Conservation (phyloP, 805 yeast species). For the Wickerhamomyces tratensis region DNA sequence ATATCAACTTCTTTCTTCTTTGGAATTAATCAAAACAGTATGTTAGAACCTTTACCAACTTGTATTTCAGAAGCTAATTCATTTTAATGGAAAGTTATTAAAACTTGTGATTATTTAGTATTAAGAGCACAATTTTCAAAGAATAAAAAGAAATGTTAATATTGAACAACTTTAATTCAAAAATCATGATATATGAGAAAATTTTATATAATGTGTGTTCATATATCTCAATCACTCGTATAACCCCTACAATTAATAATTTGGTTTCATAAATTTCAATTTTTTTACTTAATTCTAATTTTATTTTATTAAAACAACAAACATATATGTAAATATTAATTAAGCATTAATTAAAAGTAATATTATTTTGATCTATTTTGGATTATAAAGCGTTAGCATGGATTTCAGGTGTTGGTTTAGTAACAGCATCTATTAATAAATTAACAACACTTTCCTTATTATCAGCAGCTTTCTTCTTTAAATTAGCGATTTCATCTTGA, state of each 20-base stretch:
- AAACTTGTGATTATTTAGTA: background rate
- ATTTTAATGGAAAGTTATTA: background rate
- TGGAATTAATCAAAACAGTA: background rate
- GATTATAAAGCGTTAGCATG: slow-evolving; percentile 57
- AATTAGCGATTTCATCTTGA: slow-evolving; percentile 57
- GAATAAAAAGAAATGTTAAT: background rate
- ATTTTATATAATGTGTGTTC: no score
- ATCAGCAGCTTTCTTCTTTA: slow-evolving; percentile 50
- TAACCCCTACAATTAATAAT: no score
- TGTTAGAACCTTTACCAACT: background rate
- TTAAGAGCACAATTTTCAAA: background rate
- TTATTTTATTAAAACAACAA: no score
- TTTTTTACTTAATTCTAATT: no score
- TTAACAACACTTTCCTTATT: slow-evolving; percentile 64
- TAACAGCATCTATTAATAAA: slow-evolving; percentile 70
- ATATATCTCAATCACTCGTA: no score
- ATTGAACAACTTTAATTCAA: background rate
- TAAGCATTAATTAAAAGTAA: no score
- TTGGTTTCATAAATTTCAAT: no score
- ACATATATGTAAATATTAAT: no score
- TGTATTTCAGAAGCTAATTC: slow-evolving; percentile 1
- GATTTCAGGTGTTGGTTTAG: slow-evolving; percentile 70
- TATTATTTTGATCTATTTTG: background rate
- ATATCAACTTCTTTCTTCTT: slow-evolving; percentile 1
- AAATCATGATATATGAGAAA: no score